Conservation (phyloP, 1,284 basidiomycete genomes). For the Caloboletus inedulis region DNA sequence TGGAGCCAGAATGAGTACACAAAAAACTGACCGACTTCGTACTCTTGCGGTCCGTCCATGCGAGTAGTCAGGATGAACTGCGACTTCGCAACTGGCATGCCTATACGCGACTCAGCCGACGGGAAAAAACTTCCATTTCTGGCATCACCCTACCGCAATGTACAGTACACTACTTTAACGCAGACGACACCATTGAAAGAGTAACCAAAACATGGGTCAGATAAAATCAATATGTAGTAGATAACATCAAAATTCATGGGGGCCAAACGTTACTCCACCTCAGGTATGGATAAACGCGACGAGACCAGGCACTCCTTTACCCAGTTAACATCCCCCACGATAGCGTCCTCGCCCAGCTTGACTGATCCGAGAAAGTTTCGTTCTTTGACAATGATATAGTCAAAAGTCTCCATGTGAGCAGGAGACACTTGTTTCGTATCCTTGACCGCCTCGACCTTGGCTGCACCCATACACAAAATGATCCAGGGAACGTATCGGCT, state of each 20-base stretch:
- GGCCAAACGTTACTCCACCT: constrained; percentile 10
- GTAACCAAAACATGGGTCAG: neutral
- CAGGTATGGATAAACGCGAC: constrained; percentile 24
- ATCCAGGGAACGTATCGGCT: constrained; percentile 48
- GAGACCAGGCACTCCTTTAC: constrained; percentile 76
- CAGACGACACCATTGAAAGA: neutral
- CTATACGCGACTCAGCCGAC: neutral
- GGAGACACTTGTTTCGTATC: constrained; percentile 37
- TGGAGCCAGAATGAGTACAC: neutral
- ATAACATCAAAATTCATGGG: constrained; percentile 1
- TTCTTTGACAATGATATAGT: constrained; percentile 68
- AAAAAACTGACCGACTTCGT: constrained; percentile 62
- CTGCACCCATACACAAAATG: constrained; percentile 72
- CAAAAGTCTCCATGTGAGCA: constrained; percentile 39
- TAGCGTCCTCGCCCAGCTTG: constrained; percentile 30
- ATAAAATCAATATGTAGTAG: constrained; percentile 8
- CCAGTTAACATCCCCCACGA: constrained; percentile 60
- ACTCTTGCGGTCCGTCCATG: constrained; percentile 42
- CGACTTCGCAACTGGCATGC: neutral
- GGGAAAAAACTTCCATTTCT: constrained; percentile 21
- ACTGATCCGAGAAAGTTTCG: constrained; percentile 28
- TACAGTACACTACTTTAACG: neutral
- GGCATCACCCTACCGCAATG: neutral
- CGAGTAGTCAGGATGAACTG: constrained; percentile 24
- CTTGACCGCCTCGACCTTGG: constrained; percentile 56